Evolutionary conservation across 2,329 filamentous ascomycete genomes (phyloP), one percentile per base, ranked within the genome.

Genomic region (Pseudofabraea citricarpa): DNA sequence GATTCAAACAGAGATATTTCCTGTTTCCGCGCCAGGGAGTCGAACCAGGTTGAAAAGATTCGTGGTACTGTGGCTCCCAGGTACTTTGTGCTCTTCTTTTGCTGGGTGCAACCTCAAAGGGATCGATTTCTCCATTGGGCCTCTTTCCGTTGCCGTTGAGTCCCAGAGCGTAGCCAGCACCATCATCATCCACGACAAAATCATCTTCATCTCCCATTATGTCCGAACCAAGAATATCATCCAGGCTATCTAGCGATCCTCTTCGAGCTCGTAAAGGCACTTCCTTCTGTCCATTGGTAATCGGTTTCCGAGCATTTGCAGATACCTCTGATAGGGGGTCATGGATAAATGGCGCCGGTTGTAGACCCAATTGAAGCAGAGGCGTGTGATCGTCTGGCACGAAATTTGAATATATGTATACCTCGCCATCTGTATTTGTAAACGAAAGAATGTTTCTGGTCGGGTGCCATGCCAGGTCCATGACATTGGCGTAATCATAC

Each of bases 21-120:
- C 93, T 77, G 63, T 95, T 93, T 2, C 93, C 93, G 49, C 89
- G 81, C 94, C 93, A 98, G 0, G 91, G 91, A 0, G 93, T 98
- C 42, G 90, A 90, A 1, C 93, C 91, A 0, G 91, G 88, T 62
- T 98, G 94, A 62, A 98, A 95, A 2, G 91, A 70, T 41, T 85
- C 80, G 55, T 98, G 94, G 26, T 86, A 77, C 54, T 81, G 76
- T 1, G 90, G 83, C 51, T 61, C 54, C 58, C 58, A 63, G n/a
- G 48, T 18, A 16, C 19, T 27, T 22, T 53, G 52, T 13, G 45
- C 46, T 18, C 50, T 52, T 19, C 59, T 56, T 44, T 63, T 77
- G 66, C 64, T 75, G 74, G 36, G 65, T 52, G 21, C 64, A 18
- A 40, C 46, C 32, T 31, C 49, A 20, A 48, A 53, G 62, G 19